phyloP scores from a whole-genome alignment of 1,284 basidiomycete species.

The Abortiporus biennis region DNA sequence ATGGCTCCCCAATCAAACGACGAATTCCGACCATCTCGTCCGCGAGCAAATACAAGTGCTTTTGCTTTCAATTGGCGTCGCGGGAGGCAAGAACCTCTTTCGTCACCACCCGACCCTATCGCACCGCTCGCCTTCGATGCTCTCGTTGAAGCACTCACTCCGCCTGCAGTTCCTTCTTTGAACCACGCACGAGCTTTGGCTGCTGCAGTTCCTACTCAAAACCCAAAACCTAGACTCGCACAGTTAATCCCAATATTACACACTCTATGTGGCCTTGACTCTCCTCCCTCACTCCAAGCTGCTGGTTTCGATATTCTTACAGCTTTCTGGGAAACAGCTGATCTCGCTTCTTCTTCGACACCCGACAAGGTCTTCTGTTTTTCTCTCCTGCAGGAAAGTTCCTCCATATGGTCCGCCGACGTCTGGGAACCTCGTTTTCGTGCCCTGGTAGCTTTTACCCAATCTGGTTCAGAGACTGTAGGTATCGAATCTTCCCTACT shows the following conservation, averaged over 20 bases:
- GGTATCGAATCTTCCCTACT: conserved; percentile 58
- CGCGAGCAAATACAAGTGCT: conserved; percentile 40
- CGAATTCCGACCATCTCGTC: conserved; percentile 23
- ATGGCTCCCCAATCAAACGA: too few species aligned
- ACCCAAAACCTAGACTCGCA: conserved; percentile 21
- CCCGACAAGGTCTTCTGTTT: conserved; percentile 57
- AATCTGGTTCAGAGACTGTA: conserved; percentile 48
- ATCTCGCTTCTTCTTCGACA: conserved; percentile 36
- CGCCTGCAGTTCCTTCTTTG: conserved; percentile 30
- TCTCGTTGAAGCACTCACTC: conserved; percentile 26
- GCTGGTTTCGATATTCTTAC: conserved; percentile 67
- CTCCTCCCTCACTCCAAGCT: conserved; percentile 50
- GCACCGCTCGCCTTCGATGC: conserved; percentile 23
- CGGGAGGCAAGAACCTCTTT: conserved; percentile 28
- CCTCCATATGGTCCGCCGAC: conserved; percentile 49
- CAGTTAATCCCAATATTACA: conserved; percentile 49
- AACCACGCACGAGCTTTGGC: conserved; percentile 24
- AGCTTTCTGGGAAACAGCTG: conserved; percentile 56
- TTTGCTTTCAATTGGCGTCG: conserved; percentile 37
- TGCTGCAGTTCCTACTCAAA: conserved; percentile 16
- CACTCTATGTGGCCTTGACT: conserved; percentile 46
- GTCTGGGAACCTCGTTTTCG: conserved; percentile 66
- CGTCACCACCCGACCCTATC: conserved; percentile 19
- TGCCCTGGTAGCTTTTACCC: conserved; percentile 55
- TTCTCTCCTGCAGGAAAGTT: conserved; percentile 45